Evolutionary conservation across 768 basidiomycete genomes (phyloP).

Genomic region (Pisolithus sp.): DNA sequence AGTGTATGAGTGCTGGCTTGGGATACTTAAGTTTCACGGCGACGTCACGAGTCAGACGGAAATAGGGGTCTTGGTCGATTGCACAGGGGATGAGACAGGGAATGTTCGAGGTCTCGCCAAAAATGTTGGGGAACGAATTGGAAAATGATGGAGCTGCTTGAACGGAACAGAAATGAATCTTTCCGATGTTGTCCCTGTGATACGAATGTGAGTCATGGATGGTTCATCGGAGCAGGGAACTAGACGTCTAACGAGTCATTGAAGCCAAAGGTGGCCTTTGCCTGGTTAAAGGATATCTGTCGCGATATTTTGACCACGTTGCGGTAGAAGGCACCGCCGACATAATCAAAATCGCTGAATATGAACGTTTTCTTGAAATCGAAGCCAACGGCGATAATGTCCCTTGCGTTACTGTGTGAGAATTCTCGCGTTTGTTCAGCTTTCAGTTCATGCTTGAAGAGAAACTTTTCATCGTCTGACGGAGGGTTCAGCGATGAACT

Average conservation of each 20-base stretch:
- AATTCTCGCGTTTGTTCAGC: conserved; percentile 82
- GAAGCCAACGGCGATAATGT: conserved; percentile 97
- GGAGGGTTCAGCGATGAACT: not conserved
- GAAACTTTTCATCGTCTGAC: conserved; percentile 95
- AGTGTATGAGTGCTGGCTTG: conserved; percentile 87
- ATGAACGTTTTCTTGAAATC: conserved; percentile 91
- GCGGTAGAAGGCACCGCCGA: conserved; percentile 90
- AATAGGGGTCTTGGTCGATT: conserved; percentile 97
- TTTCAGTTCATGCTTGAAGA: conserved; percentile 94
- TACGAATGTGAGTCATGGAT: not conserved
- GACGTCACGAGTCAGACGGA: conserved; percentile 94
- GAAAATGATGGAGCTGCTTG: conserved; percentile 97
- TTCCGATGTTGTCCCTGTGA: conserved; percentile 92
- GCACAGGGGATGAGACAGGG: conserved; percentile 97
- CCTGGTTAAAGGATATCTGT: conserved; percentile 88
- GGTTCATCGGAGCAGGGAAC: not conserved
- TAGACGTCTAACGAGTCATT: conserved; percentile 72
- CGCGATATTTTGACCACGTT: conserved; percentile 92
- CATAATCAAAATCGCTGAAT: conserved; percentile 85
- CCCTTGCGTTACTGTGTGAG: conserved; percentile 80
- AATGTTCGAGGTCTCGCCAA: conserved; percentile 72
- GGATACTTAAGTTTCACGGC: conserved; percentile 92
- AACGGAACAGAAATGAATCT: conserved; percentile 91
- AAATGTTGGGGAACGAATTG: conserved; percentile 98
- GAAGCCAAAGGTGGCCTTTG: conserved; percentile 95